Evolutionary conservation across 768 basidiomycete genomes (phyloP).

Genomic region (Termitomyces sp.): DNA sequence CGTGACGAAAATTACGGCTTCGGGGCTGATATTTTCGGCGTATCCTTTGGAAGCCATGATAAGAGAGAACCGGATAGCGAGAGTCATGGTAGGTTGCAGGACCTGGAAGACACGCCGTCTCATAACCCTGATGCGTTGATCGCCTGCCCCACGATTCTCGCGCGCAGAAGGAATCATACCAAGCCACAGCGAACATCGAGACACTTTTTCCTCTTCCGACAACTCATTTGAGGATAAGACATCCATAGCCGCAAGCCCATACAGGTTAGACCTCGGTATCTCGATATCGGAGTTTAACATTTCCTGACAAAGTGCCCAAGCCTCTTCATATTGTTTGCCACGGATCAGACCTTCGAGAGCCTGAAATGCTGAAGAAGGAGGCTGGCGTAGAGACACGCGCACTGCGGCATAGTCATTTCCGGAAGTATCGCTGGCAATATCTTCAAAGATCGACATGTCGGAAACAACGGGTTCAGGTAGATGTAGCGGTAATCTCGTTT

Average conservation of each 20-base stretch:
- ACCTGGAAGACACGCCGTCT: slow-evolving; percentile 19
- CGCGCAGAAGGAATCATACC: slow-evolving; percentile 23
- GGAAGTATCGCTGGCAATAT: slow-evolving; percentile 17
- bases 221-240: slow-evolving; percentile 10
- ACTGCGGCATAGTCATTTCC: slow-evolving; percentile 17
- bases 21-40: slow-evolving; percentile 11
- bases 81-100: slow-evolving; percentile 17
- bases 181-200: slow-evolving; percentile 24
- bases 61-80: slow-evolving; percentile 25
- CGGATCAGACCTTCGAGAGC: slow-evolving; percentile 19
- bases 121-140: slow-evolving; percentile 14
- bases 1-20: slow-evolving; percentile 32
- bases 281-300: slow-evolving; percentile 20
- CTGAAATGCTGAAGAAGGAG: slow-evolving; percentile 7
- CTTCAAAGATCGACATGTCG: slow-evolving; percentile 29
- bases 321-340: slow-evolving; percentile 19
- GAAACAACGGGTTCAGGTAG: slow-evolving; percentile 20
- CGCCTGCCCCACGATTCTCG: not conserved
- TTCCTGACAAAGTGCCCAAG: slow-evolving; percentile 25
- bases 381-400: not conserved
- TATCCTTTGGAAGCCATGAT: slow-evolving; percentile 36
- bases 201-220: slow-evolving; percentile 5
- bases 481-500: slow-evolving; percentile 21
- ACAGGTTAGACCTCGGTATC: slow-evolving; percentile 24
- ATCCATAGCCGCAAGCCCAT: slow-evolving; percentile 20